Evolutionary conservation across 176 grass and related monocot genomes (phyloP).

Genomic region (Secale cereale): DNA sequence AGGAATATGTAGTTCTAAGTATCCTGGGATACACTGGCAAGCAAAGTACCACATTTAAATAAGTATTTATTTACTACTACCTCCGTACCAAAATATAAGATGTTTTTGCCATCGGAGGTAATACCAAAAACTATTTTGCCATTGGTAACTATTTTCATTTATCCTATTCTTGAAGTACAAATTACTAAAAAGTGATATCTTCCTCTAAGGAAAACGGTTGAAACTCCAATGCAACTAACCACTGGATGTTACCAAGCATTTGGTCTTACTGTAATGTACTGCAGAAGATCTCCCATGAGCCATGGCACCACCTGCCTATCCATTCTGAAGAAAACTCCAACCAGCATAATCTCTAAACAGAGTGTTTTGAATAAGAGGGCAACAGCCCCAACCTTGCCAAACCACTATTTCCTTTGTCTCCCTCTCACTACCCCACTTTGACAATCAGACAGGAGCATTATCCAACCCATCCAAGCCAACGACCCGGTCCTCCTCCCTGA

Average conservation of each 20-base stretch:
- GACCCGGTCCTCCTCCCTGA: constrained; percentile 3
- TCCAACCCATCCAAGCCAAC: constrained; percentile 26
- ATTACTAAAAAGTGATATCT: background rate
- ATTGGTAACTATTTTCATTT: background rate
- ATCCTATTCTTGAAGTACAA: background rate
- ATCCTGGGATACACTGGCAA: background rate
- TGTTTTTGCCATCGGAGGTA: no score
- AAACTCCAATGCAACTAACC: background rate
- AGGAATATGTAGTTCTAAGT: background rate
- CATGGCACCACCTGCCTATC: constrained; percentile 1
- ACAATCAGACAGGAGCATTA: constrained; percentile 32
- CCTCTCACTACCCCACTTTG: constrained; percentile 28
- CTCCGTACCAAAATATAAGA: no score
- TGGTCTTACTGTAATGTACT: background rate
- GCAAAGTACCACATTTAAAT: background rate
- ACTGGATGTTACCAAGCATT: background rate
- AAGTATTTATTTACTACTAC: background rate
- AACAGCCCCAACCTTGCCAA: constrained; percentile 16
- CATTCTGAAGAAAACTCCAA: constrained; percentile 22
- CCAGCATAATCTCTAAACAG: constrained; percentile 9
- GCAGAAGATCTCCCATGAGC: background rate
- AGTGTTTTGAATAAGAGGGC: constrained; percentile 20
- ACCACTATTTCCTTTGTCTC: constrained; percentile 26
- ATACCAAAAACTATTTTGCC: background rate
- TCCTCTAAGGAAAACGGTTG: background rate